Conservation (phyloP, 192 early-diverging fungal genomes). For the Pilaira anomala region DNA sequence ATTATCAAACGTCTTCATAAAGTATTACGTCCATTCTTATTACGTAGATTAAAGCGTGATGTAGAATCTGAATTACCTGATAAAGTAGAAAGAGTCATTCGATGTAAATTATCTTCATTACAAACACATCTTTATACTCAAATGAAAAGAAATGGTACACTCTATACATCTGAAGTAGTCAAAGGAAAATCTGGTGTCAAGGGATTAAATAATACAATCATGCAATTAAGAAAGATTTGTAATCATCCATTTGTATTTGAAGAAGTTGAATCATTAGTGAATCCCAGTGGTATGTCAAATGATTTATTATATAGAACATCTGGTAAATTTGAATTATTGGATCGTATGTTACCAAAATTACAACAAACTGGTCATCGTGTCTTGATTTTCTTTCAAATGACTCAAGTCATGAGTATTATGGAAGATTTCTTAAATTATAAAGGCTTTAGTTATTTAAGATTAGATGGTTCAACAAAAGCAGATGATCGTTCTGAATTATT, state of each 20-base stretch:
- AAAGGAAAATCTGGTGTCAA: constrained; percentile 65
- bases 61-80: constrained; percentile 97
- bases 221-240: constrained; percentile 98
- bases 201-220: constrained; percentile 91
- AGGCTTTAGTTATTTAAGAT: constrained; percentile 70
- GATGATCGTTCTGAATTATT: constrained; percentile 83
- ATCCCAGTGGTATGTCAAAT: constrained; percentile 68
- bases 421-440: constrained; percentile 87
- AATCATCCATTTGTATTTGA: constrained; percentile 99
- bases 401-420: constrained; percentile 94
- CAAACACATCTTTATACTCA: constrained; percentile 84
- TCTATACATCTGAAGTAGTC: constrained; percentile 66
- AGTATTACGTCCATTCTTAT: constrained; percentile 92
- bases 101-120: constrained; percentile 87
- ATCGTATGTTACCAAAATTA: constrained; percentile 90
- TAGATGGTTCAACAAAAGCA: constrained; percentile 90
- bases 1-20: constrained; percentile 98
- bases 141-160: constrained; percentile 74
- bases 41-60: constrained; percentile 96
- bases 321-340: constrained; percentile 97
- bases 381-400: constrained; percentile 83
- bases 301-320: constrained; percentile 76
- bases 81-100: constrained; percentile 93
- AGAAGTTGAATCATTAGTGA: constrained; percentile 83
- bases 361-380: constrained; percentile 76